These are phyloP conservation scores for Rhinocladiella mackenziei DNA, from an alignment of 2,329 filamentous ascomycete species.

Conservation along the genomic window DNA sequence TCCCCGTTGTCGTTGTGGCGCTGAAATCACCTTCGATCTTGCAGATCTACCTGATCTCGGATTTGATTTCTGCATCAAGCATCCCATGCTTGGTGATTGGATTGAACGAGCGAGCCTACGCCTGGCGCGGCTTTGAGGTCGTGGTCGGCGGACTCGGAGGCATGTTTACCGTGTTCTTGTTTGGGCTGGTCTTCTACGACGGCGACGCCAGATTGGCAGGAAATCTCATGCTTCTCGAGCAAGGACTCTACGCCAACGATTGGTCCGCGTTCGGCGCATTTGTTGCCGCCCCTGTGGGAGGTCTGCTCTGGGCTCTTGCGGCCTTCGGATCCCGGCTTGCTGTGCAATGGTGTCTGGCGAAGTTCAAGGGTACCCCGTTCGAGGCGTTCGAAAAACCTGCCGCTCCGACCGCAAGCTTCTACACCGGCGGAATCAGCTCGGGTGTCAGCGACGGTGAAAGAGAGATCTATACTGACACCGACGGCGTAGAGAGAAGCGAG, in stretches of 20 bases:
- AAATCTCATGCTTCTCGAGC: conserved; percentile 65
- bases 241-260: conserved; percentile 70
- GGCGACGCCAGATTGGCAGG: conserved; percentile 61
- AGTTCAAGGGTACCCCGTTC: conserved; percentile 58
- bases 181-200: conserved; percentile 69
- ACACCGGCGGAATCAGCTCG: conserved; percentile 17
- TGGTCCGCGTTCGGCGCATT: conserved; percentile 81
- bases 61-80: conserved; percentile 70
- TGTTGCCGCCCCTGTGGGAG: conserved; percentile 72
- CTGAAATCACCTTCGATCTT: conserved; percentile 69
- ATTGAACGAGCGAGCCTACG: conserved; percentile 61
- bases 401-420: conserved; percentile 24
- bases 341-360: conserved; percentile 57
- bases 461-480: conserved; percentile 18
- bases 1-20: conserved; percentile 70
- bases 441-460: conserved; percentile 10
- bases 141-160: conserved; percentile 73
- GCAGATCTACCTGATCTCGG: conserved; percentile 78
- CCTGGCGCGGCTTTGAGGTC: conserved; percentile 76
- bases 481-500: conserved; percentile 27
- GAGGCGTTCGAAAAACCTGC: conserved; percentile 60
- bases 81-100: conserved; percentile 74
- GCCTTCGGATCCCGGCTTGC: conserved; percentile 59
- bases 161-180: conserved; percentile 74
- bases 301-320: conserved; percentile 65